Evolutionary conservation across 2,329 filamentous ascomycete genomes (phyloP).

Genomic region (Phialemonium atrogriseum): DNA sequence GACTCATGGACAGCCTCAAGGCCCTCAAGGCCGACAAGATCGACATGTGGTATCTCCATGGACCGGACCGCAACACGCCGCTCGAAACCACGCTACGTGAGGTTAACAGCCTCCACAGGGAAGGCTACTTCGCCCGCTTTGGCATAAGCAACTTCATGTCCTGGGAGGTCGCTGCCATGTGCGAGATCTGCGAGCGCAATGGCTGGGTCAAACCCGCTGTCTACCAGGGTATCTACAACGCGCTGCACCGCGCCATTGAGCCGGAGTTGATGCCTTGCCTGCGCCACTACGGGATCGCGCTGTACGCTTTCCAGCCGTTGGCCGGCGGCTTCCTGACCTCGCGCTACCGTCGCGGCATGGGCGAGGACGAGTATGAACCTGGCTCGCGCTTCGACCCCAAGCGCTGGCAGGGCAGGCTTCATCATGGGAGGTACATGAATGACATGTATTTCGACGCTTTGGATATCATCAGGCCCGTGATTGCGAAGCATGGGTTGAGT

Average conservation of each 20-base stretch:
- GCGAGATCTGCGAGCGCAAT: slow-evolving; percentile 12
- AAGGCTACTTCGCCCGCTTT: slow-evolving; percentile 19
- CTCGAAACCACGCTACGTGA: slow-evolving; percentile 35
- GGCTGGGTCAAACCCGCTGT: slow-evolving; percentile 2
- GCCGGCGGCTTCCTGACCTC: slow-evolving; percentile 36
- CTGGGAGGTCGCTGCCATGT: slow-evolving; percentile 22
- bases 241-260: slow-evolving; percentile 19
- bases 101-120: slow-evolving; percentile 34
- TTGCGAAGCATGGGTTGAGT: slow-evolving; percentile 52
- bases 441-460: slow-evolving; percentile 37
- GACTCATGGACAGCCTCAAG: slow-evolving; percentile 24
- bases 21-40: slow-evolving; percentile 26
- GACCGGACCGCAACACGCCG: slow-evolving; percentile 36
- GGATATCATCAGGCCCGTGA: slow-evolving; percentile 49
- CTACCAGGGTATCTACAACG: slow-evolving; percentile 5
- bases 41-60: slow-evolving; percentile 34
- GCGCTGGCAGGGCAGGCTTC: slow-evolving; percentile 22
- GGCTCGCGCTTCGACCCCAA: slow-evolving; percentile 29
- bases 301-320: slow-evolving; percentile 32
- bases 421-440: slow-evolving; percentile 2
- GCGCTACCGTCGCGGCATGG: slow-evolving; percentile 20
- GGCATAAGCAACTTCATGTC: slow-evolving; percentile 5
- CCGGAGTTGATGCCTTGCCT: slow-evolving; percentile 32
- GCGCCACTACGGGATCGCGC: slow-evolving; percentile 30
- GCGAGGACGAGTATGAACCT: slow-evolving; percentile 14